Conservation (phyloP, 2,329 filamentous ascomycete genomes). For the Arthrobotrys conoides region DNA sequence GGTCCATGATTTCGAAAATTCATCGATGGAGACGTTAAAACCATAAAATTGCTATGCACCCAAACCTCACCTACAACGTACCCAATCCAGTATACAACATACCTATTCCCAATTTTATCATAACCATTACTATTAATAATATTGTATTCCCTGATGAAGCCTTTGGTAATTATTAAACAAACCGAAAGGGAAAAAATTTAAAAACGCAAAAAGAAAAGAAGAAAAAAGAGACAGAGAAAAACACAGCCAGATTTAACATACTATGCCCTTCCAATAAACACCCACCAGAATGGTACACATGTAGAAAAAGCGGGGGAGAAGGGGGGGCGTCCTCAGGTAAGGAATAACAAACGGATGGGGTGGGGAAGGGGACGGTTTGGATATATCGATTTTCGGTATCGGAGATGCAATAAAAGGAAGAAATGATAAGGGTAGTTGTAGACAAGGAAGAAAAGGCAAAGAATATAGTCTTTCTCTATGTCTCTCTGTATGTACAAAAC, state of each 20-base stretch:
- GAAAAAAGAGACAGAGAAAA: background rate
- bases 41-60: background rate
- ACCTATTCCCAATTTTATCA: background rate
- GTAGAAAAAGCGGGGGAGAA: background rate
- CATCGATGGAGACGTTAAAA: too few relatives aligned
- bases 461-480: slow-evolving; percentile 32
- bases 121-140: slow-evolving; percentile 41
- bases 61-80: background rate
- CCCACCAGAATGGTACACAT: slow-evolving; percentile 42
- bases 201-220: background rate
- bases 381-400: slow-evolving; percentile 22
- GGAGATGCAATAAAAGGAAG: background rate
- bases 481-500: slow-evolving; percentile 42
- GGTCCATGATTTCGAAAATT: background rate
- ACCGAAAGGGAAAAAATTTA: slow-evolving; percentile 1
- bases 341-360: background rate
- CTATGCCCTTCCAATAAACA: slow-evolving; percentile 46
- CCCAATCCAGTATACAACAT: too few relatives aligned
- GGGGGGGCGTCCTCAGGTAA: background rate
- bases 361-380: background rate
- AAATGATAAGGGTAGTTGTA: slow-evolving; percentile 16
- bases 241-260: slow-evolving; percentile 19
- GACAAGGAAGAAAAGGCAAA: slow-evolving; percentile 17
- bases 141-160: slow-evolving; percentile 33
- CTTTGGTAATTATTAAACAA: slow-evolving; percentile 22